These are phyloP conservation scores for Thielaviopsis euricoi DNA, from an alignment of 2,329 filamentous ascomycete genomes.

Conservation along the genomic window DNA sequence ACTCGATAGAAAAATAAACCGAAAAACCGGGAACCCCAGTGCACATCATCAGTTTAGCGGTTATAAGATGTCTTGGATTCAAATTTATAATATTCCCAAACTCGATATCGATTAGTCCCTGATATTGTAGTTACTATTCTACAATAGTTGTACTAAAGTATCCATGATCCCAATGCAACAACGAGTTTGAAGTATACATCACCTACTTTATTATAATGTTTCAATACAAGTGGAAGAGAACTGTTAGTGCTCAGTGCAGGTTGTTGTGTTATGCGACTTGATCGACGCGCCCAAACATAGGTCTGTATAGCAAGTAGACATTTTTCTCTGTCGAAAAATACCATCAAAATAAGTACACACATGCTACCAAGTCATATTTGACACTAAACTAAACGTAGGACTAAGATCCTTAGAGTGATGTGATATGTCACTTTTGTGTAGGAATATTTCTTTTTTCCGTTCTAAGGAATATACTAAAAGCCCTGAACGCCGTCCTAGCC, in stretches of 20 bases:
- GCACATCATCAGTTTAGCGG: not conserved
- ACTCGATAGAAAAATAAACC: not conserved
- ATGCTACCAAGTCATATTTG: no score
- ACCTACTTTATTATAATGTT: no score
- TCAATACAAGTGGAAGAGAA: no score
- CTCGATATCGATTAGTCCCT: not conserved
- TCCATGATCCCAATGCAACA: no score
- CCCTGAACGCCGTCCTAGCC: not conserved
- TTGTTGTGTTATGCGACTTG: no score
- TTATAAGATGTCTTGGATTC: not conserved
- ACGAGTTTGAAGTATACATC: no score
- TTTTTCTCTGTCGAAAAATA: no score
- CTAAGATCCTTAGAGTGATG: not conserved
- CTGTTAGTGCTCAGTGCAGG: no score
- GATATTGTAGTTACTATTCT: not conserved
- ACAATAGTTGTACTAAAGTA: not conserved
- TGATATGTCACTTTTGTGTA: not conserved
- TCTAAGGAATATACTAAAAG: not conserved
- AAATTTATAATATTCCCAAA: not conserved
- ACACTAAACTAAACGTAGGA: not conserved
- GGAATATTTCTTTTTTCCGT: not conserved
- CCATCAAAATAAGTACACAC: no score
- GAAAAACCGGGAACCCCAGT: not conserved
- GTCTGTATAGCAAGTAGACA: no score
- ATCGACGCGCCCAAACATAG: no score